Evolutionary conservation across 176 grass and related monocot species (phyloP), one percentile per base, ranked within the genome.

Genomic region (Musa itinerans): DNA sequence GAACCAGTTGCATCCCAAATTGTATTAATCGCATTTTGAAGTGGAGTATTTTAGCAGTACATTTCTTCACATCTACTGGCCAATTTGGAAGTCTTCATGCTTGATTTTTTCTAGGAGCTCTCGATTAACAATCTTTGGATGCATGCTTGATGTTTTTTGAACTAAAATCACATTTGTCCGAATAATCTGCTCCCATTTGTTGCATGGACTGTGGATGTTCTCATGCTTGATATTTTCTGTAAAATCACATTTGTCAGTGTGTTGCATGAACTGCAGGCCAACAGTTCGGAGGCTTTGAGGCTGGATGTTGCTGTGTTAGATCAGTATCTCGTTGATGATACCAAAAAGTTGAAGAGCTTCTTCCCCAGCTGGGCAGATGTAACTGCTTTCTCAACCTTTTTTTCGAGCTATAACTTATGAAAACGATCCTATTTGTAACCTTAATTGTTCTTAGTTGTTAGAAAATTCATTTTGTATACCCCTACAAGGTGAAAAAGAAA

Each of bases 301-400:
- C 72, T 98, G 21, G 94, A 98, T 76, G 83, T 98, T 53, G 94
- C 94, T 6, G 94, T 98, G 64, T 83, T 98, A 17, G 94, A 98
- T 74, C 94, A 98, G 65, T 87, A 91, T 78, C 84, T 98, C 43
- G 77, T 90, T 69, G 68, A 88, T 66, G 75, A 82, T 21, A 77
- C 90, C 16, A 87, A 90, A 68, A 81, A 86, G 82, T 64, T 98
- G 23, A 90, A 83, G 76, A 91, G 50, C 65, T 84, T 86, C 50
- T 98, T 98, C 79, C 94, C 94, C 54, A 86, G 74, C 54, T 98
- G 94, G 94, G 88, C 82, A 80, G 94, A 98, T 74, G 53, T 98
- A 68, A 98, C 86, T 72, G 77, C 85, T 19, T 93, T 91, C 78
- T 83, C 94, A 26, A 87, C 94, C 78, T 93, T 93, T 83, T 87